Evolutionary conservation across 208 protist species (phyloP).

Genomic region (Leishmania gerbilli): DNA sequence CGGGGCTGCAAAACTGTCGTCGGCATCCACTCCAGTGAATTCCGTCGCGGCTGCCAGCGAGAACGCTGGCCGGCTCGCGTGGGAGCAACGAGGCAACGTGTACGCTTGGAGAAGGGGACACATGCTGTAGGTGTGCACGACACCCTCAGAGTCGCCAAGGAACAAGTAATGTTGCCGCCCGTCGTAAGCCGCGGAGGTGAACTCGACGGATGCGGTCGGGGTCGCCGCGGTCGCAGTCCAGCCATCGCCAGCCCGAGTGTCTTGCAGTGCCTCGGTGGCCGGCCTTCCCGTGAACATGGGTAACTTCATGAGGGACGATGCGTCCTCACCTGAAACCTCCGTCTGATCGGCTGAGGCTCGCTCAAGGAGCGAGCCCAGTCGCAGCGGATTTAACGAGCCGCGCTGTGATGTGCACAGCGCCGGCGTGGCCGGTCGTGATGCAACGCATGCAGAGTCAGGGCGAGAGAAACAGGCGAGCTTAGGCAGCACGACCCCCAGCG

Average conservation of each 20-base stretch:
- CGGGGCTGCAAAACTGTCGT: background rate
- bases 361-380: background rate
- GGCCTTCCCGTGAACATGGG: background rate
- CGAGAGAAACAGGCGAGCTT: background rate
- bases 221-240: background rate
- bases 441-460: background rate
- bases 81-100: constrained; percentile 37
- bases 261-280: no score
- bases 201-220: constrained; percentile 15
- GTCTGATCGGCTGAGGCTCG: background rate
- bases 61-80: constrained; percentile 32
- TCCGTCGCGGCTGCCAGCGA: constrained; percentile 6
- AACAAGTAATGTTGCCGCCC: constrained; percentile 60
- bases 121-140: constrained; percentile 55
- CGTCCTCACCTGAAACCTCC: background rate
- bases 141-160: constrained; percentile 52
- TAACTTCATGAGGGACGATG: background rate
- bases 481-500: background rate
- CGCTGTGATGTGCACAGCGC: background rate
- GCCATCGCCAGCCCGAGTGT: background rate
- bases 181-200: constrained; percentile 60
- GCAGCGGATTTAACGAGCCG: background rate
- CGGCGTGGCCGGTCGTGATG: background rate
- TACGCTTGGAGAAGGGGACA: constrained; percentile 56
- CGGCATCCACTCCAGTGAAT: background rate